Base-by-base conservation (phyloP, 1,284 basidiomycete genomes). In the Phellopilus nigrolimitatus region DNA sequence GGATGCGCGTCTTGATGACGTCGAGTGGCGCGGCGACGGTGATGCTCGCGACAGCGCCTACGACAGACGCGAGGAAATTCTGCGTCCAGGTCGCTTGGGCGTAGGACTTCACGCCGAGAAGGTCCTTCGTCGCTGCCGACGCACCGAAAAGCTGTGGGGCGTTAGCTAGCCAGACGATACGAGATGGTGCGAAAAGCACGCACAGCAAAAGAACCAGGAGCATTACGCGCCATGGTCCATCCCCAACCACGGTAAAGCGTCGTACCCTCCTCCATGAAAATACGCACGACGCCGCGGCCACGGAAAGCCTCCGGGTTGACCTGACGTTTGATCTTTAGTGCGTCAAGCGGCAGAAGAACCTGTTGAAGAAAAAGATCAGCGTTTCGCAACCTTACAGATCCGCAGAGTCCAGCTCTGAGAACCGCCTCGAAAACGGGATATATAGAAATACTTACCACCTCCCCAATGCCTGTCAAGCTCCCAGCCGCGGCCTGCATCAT, bases 321-420 rank as follows among this genome's bases (percentile, higher is more conserved):
- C 73, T 97, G 94, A 58, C 95, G 86, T 75, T 97, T 98, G 71
- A 99, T 99, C 73, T 99, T 99, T 64, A 99, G 83, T 22, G 87
- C 95, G 63, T 99, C 95, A 4, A 99, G 77, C 0, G 95, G 95
- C 22, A 99, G 79, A 15, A 99, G 82, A 21, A 95, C 86, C 83
- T 87, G 40, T 7, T 43, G 31, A 17, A 17, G 8, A 47, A 17
- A 12, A 17, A n/a, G n/a, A n/a, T n/a, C n/a, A n/a, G n/a, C n/a
- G n/a, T n/a, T n/a, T n/a, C n/a, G n/a, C n/a, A n/a, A n/a, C n/a
- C n/a, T n/a, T n/a, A 8, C 13, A 13, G 12, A 33, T 21, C 9
- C 8, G 12, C 6, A 27, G 24, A 3, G 40, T 17, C 10, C 24
- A 1, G 2, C n/a, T n/a, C n/a, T 24, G 12, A 1, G 19, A 31